These are phyloP conservation scores for Amanita inopinata DNA, from an alignment of 768 basidiomycete genomes.

Conservation along the genomic window DNA sequence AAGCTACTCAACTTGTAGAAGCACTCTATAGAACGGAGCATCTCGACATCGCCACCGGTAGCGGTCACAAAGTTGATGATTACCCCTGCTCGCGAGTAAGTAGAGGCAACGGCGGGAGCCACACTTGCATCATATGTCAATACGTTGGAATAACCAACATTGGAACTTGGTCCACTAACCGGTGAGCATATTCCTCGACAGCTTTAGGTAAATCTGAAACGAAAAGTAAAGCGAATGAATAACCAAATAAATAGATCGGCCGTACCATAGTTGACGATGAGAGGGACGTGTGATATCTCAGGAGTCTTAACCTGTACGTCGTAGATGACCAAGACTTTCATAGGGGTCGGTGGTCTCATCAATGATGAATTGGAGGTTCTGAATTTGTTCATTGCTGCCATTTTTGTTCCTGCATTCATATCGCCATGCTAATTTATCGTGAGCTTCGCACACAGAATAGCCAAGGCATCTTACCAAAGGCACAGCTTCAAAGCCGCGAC, in stretches of 20 bases:
- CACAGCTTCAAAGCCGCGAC: constrained; percentile 77
- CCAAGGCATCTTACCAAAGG: constrained; percentile 56
- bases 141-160: constrained; percentile 3
- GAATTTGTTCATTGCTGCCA: constrained; percentile 81
- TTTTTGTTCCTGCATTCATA: constrained; percentile 76
- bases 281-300: constrained; percentile 82
- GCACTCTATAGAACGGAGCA: constrained; percentile 97
- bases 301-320: constrained; percentile 88
- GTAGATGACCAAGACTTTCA: constrained; percentile 83
- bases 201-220: constrained; percentile 77
- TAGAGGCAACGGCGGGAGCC: constrained; percentile 79
- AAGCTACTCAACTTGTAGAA: constrained; percentile 75
- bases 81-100: constrained; percentile 80
- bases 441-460: constrained; percentile 13
- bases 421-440: constrained; percentile 63
- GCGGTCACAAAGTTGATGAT: constrained; percentile 96
- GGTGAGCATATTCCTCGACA: constrained; percentile 95
- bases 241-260: not conserved
- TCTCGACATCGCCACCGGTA: constrained; percentile 95
- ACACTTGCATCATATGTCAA: constrained; percentile 44
- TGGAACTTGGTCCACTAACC: constrained; percentile 40
- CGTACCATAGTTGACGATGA: constrained; percentile 90
- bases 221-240: constrained; percentile 9
- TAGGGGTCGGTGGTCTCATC: constrained; percentile 47
- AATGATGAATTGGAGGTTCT: constrained; percentile 46